Conservation (phyloP, 1,139 yeast genomes). For the Hemisphaericaspora lyxosophila region DNA sequence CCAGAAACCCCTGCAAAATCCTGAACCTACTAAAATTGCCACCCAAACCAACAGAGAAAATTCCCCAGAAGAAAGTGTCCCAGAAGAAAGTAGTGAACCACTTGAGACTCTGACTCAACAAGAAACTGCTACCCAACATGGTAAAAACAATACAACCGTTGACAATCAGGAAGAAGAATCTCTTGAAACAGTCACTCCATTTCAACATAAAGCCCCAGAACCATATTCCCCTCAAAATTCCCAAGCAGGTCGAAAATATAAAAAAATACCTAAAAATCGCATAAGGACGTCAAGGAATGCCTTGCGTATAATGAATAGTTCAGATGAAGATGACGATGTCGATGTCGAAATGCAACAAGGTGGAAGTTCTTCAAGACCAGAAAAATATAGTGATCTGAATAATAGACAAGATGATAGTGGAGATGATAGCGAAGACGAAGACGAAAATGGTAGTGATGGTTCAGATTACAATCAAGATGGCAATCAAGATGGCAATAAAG, state of each 20-base stretch:
- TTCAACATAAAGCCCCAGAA: neutral
- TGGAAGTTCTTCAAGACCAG: neutral
- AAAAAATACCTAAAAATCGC: neutral
- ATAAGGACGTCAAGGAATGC: conserved; percentile 7
- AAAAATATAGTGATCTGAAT: too few species aligned
- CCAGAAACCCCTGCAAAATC: too few species aligned
- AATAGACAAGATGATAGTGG: too few species aligned
- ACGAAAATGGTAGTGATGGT: neutral
- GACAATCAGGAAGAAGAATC: too few species aligned
- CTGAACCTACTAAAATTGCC: too few species aligned
- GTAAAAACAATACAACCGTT: too few species aligned
- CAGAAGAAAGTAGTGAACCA: too few species aligned
- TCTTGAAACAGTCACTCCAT: too few species aligned
- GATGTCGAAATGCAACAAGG: neutral
- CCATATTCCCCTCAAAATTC: neutral
- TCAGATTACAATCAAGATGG: neutral
- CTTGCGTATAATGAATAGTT: conserved; percentile 9
- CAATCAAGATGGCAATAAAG: neutral
- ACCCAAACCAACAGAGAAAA: too few species aligned
- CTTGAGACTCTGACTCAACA: too few species aligned
- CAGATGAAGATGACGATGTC: conserved; percentile 9
- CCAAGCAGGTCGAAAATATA: neutral
- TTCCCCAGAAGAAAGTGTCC: too few species aligned
- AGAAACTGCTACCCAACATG: too few species aligned
- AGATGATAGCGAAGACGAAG: neutral